Conservation (phyloP, 2,329 filamentous ascomycete genomes). For the Coniochaeta prunicola region DNA sequence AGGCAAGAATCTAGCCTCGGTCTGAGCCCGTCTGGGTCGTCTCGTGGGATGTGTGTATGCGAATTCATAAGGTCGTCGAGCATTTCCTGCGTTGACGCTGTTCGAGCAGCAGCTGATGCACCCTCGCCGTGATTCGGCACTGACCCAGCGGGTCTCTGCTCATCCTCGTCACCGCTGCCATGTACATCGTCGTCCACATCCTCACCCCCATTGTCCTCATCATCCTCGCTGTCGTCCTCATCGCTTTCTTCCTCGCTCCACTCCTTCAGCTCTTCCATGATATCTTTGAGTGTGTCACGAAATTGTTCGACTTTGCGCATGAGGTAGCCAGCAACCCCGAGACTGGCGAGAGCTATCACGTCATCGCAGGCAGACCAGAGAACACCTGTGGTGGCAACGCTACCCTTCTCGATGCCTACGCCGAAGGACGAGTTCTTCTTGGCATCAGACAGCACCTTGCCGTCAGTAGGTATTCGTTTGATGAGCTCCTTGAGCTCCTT, state of each 20-base stretch:
- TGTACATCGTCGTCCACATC: conserved; percentile 20
- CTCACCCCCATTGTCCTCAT: conserved; percentile 35
- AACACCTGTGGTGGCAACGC: conserved; percentile 62
- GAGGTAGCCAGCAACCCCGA: conserved; percentile 65
- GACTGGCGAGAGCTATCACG: conserved; percentile 52
- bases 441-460: conserved; percentile 39
- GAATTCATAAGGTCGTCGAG: conserved; percentile 63
- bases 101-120: not conserved
- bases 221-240: conserved; percentile 48
- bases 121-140: not conserved
- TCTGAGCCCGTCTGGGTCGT: conserved; percentile 57
- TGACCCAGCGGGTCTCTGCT: not conserved
- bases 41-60: conserved; percentile 51
- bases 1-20: conserved; percentile 57
- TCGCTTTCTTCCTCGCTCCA: conserved; percentile 71
- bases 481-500: conserved; percentile 56
- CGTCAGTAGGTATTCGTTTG: conserved; percentile 50
- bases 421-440: conserved; percentile 35
- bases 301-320: conserved; percentile 67
- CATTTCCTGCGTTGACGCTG: conserved; percentile 39
- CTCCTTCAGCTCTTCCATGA: conserved; percentile 77
- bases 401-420: conserved; percentile 35
- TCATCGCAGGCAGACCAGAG: conserved; percentile 81
- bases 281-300: conserved; percentile 70
- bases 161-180: conserved; percentile 20